Conservation (phyloP, 768 basidiomycete species). For the Tephrocybe sp. region DNA sequence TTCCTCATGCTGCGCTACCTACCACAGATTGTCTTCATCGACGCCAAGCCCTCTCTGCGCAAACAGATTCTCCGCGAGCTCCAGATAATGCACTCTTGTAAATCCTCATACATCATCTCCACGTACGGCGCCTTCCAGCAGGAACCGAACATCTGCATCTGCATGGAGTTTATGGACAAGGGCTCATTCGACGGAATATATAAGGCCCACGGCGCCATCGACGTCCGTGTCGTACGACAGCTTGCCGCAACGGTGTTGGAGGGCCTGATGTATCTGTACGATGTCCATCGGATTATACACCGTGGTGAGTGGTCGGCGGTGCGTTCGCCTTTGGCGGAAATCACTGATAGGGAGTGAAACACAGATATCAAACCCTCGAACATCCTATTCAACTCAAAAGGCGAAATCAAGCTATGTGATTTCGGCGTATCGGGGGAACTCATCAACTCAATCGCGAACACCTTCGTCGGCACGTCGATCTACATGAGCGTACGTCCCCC, state of each 20-base stretch:
- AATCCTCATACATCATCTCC: conserved; percentile 89
- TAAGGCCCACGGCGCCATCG: conserved; percentile 89
- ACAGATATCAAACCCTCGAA: conserved; percentile 99
- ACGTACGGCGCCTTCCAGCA: conserved; percentile 96
- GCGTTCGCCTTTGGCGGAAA: too few relatives aligned
- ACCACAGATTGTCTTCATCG: conserved; percentile 94
- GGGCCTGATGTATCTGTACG: conserved; percentile 97
- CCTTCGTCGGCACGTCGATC: conserved; percentile 97
- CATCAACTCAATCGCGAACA: conserved; percentile 98
- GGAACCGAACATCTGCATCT: conserved; percentile 98
- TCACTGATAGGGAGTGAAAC: conserved; percentile 4
- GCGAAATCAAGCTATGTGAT: conserved; percentile 98
- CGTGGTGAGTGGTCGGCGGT: conserved; percentile 87
- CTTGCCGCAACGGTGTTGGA: conserved; percentile 93
- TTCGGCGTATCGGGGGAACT: conserved; percentile 98
- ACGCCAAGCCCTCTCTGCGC: conserved; percentile 91
- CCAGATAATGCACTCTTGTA: conserved; percentile 98
- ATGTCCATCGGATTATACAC: conserved; percentile 96
- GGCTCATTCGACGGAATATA: conserved; percentile 93
- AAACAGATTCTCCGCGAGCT: conserved; percentile 98
- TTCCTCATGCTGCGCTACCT: background rate
- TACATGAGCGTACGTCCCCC: conserved; percentile 90
- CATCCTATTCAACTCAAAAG: conserved; percentile 90
- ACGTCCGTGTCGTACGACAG: conserved; percentile 88
- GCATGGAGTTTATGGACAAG: conserved; percentile 97